Evolutionary conservation across 1,284 basidiomycete species (phyloP), one percentile per base, ranked within the genome.

Genomic region (Takashimella koratensis): DNA sequence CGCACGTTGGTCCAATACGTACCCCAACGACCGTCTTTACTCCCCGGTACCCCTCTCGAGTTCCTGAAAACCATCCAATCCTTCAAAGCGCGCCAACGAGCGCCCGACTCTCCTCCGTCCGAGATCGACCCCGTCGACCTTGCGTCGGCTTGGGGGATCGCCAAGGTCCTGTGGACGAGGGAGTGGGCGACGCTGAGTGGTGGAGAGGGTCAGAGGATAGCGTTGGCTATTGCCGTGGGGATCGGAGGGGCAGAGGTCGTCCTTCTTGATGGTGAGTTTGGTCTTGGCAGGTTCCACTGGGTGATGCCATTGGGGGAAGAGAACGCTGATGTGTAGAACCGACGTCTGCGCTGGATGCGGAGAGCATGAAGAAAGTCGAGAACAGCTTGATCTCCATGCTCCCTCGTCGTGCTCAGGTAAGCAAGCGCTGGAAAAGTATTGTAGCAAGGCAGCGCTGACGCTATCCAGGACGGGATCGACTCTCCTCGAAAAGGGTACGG

Each of bases 121-220:
- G 48, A 44, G 11, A 53, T 36, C 19, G 68, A 81, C 42, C 79
- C 84, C 1, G 60, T 85, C 39, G 78, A 82, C 16, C 73, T 90
- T n/a, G 82, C 84, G 2, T 75, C 76, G 47, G 66, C 77, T 2
- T 92, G 88, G 87, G 85, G 83, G 2, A 77, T 92, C 47, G 80
- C 84, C 3, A 71, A 78, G 8, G 78, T 80, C 40, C 77, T 90
- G 21, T 93, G 90, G 90, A 81, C 83, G 54, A 78, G 89, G 27
- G 80, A 81, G 6, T 93, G 90, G 90, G 75, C 81, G 10, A 84
- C 82, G 49, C 74, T 93, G 59, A 88, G 86, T 60, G 90, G 89
- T 2, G 90, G 90, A 13, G 90, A 93, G 70, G 81, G 83, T 2
- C 90, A 93, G 72, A 78, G 90, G 44, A 81, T 91, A n/a, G 82